Conservation (phyloP, 441 rosid genomes). For the Raphanus hybrid region DNA sequence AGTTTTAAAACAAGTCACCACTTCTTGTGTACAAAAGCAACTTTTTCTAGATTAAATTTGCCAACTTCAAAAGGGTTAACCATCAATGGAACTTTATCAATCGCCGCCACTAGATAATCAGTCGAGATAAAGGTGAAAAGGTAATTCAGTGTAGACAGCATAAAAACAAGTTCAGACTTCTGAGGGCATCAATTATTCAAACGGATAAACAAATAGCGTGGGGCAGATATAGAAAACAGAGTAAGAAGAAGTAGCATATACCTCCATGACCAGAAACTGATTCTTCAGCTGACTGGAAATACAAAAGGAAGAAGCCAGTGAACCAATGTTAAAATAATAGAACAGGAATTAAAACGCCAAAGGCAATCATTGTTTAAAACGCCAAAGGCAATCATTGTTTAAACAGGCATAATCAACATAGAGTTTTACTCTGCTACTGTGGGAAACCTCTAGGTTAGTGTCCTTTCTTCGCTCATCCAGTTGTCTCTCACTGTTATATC, state of each 20-base stretch:
- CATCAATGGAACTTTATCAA: constrained; percentile 1
- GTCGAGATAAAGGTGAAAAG: constrained; percentile 13
- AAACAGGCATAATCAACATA: constrained; percentile 22
- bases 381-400: constrained; percentile 5
- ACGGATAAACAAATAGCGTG: background rate
- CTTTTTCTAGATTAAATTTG: constrained; percentile 18
- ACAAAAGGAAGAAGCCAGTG: constrained; percentile 22
- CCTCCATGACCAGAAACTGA: constrained; percentile 41
- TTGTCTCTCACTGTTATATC: constrained; percentile 24
- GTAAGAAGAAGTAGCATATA: constrained; percentile 24
- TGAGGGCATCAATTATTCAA: constrained; percentile 12
- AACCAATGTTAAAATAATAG: constrained; percentile 17
- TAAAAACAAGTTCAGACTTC: constrained; percentile 10
- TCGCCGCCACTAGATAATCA: background rate
- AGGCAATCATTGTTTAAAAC: constrained; percentile 12
- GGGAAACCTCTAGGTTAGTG: constrained; percentile 24
- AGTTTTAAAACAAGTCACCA: constrained; percentile 12
- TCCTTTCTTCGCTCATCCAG: constrained; percentile 33
- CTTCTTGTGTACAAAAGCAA: constrained; percentile 23
- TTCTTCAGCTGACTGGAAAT: constrained; percentile 37
- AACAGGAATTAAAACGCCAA: constrained; percentile 9
- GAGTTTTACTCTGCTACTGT: constrained; percentile 36
- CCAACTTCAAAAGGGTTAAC: constrained; percentile 7
- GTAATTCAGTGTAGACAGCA: background rate
- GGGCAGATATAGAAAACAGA: constrained; percentile 3